These are phyloP conservation scores for Neopestalotiopsis rosae DNA, from an alignment of 2,329 filamentous ascomycete species.

Conservation along the genomic window DNA sequence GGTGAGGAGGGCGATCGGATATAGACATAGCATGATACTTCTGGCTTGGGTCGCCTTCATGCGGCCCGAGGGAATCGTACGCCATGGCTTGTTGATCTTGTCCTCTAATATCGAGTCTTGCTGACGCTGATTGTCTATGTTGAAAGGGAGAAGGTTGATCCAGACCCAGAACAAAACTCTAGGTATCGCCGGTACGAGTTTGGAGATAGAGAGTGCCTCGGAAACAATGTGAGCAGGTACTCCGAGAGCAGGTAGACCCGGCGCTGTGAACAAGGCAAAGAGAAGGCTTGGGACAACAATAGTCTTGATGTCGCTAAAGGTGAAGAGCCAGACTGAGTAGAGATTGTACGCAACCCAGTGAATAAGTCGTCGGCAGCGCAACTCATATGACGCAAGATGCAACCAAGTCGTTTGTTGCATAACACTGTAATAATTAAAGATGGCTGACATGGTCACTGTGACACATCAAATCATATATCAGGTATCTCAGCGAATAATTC, in stretches of 20 bases:
- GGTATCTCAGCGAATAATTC: background rate
- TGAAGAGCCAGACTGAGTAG: slow-evolving; percentile 30
- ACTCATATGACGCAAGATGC: background rate
- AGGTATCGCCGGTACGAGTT: slow-evolving; percentile 17
- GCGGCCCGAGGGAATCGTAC: slow-evolving; percentile 32
- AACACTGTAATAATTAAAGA: background rate
- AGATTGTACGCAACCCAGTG: slow-evolving; percentile 12
- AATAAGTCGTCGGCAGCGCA: background rate
- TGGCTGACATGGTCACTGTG: background rate
- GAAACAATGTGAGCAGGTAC: background rate
- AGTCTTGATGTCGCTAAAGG: slow-evolving; percentile 29
- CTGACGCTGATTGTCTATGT: slow-evolving; percentile 36
- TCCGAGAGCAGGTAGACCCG: background rate
- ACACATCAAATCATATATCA: background rate
- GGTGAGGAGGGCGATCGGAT: slow-evolving; percentile 11
- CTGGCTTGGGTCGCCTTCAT: slow-evolving; percentile 26
- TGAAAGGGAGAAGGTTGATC: slow-evolving; percentile 34
- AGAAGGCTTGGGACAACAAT: slow-evolving; percentile 25
- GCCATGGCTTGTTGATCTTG: slow-evolving; percentile 38
- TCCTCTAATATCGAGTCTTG: slow-evolving; percentile 33
- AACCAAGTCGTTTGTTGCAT: background rate
- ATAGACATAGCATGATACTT: slow-evolving; percentile 24
- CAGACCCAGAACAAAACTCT: slow-evolving; percentile 32
- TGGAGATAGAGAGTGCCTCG: background rate
- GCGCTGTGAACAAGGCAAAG: slow-evolving; percentile 24